Percentiles rank a stretch among this genome's conserved stretches.
phyloP scores from a whole-genome alignment of 139 green algal species.

The Picochlorum sp. region DNA sequence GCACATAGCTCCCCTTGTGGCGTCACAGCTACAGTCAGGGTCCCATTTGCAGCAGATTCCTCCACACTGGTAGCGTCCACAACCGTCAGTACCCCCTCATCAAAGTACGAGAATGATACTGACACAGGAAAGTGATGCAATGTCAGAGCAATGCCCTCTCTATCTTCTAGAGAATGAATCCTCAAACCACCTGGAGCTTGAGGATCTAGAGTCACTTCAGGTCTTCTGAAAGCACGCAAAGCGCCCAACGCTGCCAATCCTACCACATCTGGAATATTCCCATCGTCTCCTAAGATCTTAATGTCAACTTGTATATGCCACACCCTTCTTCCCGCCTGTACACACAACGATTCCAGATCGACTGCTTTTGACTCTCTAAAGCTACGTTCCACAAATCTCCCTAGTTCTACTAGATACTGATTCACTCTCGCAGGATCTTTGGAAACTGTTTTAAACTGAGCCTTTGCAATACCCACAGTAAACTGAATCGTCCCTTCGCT shows the following conservation, averaged over 20 bases:
- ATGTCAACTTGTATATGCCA: conserved; percentile 69
- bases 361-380: conserved; percentile 64
- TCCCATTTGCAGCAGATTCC: conserved; percentile 37
- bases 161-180: conserved; percentile 39
- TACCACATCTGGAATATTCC: conserved; percentile 69
- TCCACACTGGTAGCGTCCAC: conserved; percentile 69
- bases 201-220: conserved; percentile 47
- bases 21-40: conserved; percentile 40
- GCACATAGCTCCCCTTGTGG: conserved; percentile 59
- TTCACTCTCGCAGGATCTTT: conserved; percentile 8
- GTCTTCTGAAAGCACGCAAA: conserved; percentile 62
- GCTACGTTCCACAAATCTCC: conserved; percentile 55
- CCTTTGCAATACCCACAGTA: conserved; percentile 57
- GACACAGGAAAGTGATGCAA: conserved; percentile 80
- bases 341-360: conserved; percentile 78
- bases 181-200: conserved; percentile 24
- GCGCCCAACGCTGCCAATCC: conserved; percentile 62
- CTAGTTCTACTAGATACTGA: conserved; percentile 58
- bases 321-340: conserved; percentile 60
- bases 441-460: conserved; percentile 19
- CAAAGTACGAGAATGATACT: conserved; percentile 71
- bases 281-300: conserved; percentile 64
- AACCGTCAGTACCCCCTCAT: conserved; percentile 39
- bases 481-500: conserved; percentile 70
- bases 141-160: conserved; percentile 71